These are phyloP conservation scores for Cryptosporidium bovis DNA, from an alignment of 169 alveolate genomes.

Conservation along the genomic window DNA sequence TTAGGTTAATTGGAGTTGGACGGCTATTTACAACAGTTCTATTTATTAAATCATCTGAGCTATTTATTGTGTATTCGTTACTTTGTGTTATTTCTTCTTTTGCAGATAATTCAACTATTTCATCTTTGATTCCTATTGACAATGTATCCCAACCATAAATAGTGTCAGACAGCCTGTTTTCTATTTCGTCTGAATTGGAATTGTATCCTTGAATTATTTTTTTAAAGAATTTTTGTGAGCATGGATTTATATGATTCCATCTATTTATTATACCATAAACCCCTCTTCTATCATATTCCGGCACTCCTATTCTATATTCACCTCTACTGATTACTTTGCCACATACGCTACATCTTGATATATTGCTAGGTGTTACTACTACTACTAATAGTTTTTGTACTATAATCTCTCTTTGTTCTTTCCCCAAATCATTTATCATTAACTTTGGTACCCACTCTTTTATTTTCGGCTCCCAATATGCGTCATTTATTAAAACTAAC, in stretches of 20 bases:
- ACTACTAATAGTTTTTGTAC: constrained; percentile 32
- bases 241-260: constrained; percentile 53
- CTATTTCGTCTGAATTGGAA: background rate
- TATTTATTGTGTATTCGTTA: constrained; percentile 7
- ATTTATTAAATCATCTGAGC: constrained; percentile 17
- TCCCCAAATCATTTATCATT: constrained; percentile 27
- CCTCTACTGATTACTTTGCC: constrained; percentile 48
- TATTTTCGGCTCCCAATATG: constrained; percentile 68
- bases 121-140: constrained; percentile 54
- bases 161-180: constrained; percentile 13
- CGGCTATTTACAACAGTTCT: constrained; percentile 23
- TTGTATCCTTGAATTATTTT: constrained; percentile 47
- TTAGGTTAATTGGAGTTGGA: constrained; percentile 75
- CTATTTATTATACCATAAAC: constrained; percentile 71
- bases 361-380: constrained; percentile 55
- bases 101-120: constrained; percentile 21
- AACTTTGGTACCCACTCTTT: constrained; percentile 65
- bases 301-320: constrained; percentile 61
- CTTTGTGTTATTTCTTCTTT: constrained; percentile 15
- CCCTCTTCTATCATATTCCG: constrained; percentile 72
- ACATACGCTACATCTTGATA: constrained; percentile 65
- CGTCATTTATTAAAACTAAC: constrained; percentile 37
- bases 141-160: constrained; percentile 42
- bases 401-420: constrained; percentile 33
- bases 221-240: constrained; percentile 50